These are phyloP conservation scores for Marasmius oreades DNA, from an alignment of 1,284 basidiomycete genomes.

Conservation along the genomic window DNA sequence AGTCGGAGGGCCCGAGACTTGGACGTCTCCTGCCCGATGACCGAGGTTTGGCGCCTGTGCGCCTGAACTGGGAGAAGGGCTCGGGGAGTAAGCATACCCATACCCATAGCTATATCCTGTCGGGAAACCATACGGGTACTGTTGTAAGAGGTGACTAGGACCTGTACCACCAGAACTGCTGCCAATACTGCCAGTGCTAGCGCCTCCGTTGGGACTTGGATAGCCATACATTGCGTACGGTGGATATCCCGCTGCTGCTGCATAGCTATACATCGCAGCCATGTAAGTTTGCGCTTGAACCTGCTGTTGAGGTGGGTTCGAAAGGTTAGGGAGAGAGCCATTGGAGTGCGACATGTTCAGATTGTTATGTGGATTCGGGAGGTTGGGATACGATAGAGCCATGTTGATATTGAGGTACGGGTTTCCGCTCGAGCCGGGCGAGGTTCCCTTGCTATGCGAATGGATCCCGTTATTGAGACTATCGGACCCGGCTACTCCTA, in stretches of 20 bases:
- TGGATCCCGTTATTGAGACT: neutral
- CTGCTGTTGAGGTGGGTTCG: neutral
- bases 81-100: neutral
- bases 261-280: conserved; percentile 3
- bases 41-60: neutral
- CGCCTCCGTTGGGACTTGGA: neutral
- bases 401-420: conserved; percentile 1
- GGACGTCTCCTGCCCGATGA: neutral
- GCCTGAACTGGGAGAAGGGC: neutral
- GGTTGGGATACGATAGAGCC: neutral
- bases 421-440: neutral
- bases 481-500: neutral
- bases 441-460: neutral
- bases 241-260: neutral
- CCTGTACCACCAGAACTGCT: neutral
- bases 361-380: neutral
- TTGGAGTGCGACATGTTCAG: neutral
- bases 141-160: neutral
- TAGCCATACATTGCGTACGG: neutral
- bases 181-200: too few relatives aligned
- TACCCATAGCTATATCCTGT: conserved; percentile 1
- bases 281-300: neutral
- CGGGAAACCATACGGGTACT: neutral
- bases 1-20: neutral
- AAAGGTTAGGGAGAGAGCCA: neutral